phyloP scores from a whole-genome alignment of 225 moss, liverwort and hornwort species.

The Pseudisothecium myosuroides region DNA sequence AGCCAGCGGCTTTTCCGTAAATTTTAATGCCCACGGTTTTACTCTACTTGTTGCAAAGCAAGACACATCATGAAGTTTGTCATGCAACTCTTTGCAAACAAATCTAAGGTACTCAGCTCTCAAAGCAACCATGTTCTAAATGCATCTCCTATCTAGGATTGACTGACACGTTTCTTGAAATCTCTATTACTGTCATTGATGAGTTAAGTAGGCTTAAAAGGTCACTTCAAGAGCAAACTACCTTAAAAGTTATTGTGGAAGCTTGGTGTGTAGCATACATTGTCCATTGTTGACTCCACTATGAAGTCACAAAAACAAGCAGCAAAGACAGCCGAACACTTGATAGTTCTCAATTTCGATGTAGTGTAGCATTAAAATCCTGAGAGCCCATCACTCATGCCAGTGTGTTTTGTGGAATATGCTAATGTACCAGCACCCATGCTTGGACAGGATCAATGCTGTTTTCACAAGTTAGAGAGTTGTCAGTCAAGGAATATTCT shows the following conservation, averaged over 20 bases:
- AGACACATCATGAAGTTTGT: not conserved
- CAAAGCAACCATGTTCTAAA: too few relatives aligned
- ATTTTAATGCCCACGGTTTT: not conserved
- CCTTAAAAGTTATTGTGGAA: not conserved
- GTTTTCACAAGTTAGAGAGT: not conserved
- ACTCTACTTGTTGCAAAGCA: rapidly evolving
- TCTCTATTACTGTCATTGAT: too few relatives aligned
- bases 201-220: too few relatives aligned
- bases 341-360: not conserved
- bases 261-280: too few relatives aligned
- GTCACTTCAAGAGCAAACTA: too few relatives aligned
- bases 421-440: not conserved
- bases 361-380: not conserved
- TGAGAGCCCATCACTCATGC: not conserved
- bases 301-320: not conserved
- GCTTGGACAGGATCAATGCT: not conserved
- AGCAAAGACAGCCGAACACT: not conserved
- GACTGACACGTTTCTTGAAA: not conserved
- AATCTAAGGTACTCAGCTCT: not conserved
- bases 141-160: too few relatives aligned
- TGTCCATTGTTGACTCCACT: too few relatives aligned
- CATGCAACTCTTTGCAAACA: not conserved
- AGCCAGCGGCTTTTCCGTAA: not conserved
- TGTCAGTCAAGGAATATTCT: not conserved
- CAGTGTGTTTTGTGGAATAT: not conserved